Conservation (phyloP, 495 filamentous ascomycete genomes). For the Penicillium lagena region DNA sequence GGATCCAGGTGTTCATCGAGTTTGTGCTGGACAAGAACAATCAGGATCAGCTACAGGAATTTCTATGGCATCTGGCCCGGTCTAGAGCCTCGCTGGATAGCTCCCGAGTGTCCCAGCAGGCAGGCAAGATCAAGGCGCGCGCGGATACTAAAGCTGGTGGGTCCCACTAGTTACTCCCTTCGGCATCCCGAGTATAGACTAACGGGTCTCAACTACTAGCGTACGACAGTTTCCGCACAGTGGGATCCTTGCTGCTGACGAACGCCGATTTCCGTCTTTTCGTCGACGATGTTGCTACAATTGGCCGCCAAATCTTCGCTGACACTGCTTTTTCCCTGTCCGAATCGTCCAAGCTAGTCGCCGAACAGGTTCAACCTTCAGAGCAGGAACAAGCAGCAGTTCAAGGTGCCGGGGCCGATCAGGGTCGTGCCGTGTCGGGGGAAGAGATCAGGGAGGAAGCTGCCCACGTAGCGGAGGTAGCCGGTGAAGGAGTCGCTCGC, state of each 20-base stretch:
- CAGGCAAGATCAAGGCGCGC: conserved; percentile 57
- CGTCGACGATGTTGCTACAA: conserved; percentile 69
- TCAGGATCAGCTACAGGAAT: conserved; percentile 82
- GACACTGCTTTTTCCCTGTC: conserved; percentile 79
- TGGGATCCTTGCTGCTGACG: conserved; percentile 75
- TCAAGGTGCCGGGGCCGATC: conserved; percentile 51
- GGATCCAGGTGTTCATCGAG: conserved; percentile 68
- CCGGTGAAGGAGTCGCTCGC: conserved; percentile 56
- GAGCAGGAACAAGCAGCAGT: conserved; percentile 50
- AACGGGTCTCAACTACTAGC: conserved; percentile 38
- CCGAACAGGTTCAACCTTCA: conserved; percentile 63
- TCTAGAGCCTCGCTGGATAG: conserved; percentile 64
- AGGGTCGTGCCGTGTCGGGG: conserved; percentile 43
- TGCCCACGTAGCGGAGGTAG: conserved; percentile 53
- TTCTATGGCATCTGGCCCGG: conserved; percentile 78
- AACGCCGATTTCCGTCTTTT: conserved; percentile 89
- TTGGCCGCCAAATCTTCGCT: conserved; percentile 79
- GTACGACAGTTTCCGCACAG: conserved; percentile 76
- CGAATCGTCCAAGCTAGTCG: conserved; percentile 62
- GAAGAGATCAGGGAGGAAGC: conserved; percentile 59
- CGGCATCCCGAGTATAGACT: no score
- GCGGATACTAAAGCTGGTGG: conserved; percentile 75
- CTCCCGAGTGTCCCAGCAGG: conserved; percentile 55
- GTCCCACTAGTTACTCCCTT: neutral
- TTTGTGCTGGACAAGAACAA: conserved; percentile 74